Percentiles rank a stretch among this genome's conserved stretches.
Evolutionary conservation across 257 asterid species (phyloP).

Genomic region (Jaltomata sinuosa): DNA sequence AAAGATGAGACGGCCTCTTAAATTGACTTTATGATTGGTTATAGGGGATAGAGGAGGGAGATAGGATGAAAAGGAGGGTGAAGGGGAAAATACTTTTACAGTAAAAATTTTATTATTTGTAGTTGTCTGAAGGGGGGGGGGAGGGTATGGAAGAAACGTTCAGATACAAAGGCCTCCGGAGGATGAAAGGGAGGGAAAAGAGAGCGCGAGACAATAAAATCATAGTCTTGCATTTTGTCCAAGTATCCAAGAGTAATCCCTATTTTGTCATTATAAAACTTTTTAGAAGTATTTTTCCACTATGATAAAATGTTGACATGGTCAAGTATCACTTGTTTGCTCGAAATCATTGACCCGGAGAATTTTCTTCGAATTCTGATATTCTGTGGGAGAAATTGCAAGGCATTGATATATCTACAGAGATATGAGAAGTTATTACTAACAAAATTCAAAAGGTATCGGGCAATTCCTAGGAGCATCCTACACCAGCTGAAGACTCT

Average conservation of each 20-base stretch:
- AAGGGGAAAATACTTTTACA: neutral
- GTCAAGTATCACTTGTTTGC: neutral
- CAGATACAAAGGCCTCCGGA: neutral
- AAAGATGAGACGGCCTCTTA: neutral
- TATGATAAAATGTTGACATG: neutral
- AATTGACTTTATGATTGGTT: neutral
- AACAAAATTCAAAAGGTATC: neutral
- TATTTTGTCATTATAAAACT: neutral
- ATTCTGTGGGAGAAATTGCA: neutral
- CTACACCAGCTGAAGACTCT: neutral
- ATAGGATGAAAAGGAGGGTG: neutral
- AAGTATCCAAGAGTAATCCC: neutral
- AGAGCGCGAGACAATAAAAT: neutral
- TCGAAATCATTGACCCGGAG: neutral
- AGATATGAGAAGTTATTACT: neutral
- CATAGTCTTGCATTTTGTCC: neutral
- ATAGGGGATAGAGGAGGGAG: neutral
- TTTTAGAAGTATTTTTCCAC: neutral
- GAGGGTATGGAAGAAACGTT: neutral
- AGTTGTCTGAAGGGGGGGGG: neutral
- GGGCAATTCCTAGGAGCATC: neutral
- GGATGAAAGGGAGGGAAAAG: neutral
- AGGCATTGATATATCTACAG: neutral
- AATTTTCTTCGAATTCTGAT: neutral
- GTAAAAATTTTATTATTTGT: too few species aligned